These are phyloP conservation scores for Dictyostelium firmibasis DNA, from an alignment of 78 protist species.

Conservation along the genomic window DNA sequence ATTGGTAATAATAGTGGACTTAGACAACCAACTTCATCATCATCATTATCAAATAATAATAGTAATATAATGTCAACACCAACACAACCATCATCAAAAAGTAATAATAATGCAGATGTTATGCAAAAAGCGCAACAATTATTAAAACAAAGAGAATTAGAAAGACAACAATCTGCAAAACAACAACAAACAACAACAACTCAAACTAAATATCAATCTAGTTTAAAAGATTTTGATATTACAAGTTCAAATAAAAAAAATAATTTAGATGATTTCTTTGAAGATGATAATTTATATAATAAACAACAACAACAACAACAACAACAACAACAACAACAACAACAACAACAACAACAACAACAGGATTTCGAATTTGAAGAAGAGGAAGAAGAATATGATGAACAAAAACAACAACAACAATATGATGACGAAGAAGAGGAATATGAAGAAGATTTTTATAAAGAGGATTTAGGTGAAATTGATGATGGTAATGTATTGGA, in stretches of 20 bases:
- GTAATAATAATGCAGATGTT: neutral
- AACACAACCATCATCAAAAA: neutral
- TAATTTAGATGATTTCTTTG: conserved; percentile 15
- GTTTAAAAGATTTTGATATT: conserved; percentile 30
- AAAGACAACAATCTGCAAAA: conserved; percentile 3
- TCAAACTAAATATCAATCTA: neutral
- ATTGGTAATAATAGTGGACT: neutral
- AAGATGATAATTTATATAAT: neutral
- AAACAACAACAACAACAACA: conserved; percentile 16
- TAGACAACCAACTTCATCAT: neutral
- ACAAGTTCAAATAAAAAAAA: neutral
- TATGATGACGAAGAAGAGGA: neutral
- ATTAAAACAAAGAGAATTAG: conserved; percentile 41
- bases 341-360: conserved; percentile 24
- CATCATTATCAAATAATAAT: neutral
- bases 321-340: conserved; percentile 17
- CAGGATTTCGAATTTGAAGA: conserved; percentile 17
- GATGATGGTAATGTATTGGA: conserved; percentile 18
- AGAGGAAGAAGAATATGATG: neutral
- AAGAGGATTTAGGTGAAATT: neutral
- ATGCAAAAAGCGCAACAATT: conserved; percentile 38
- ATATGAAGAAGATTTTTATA: neutral
- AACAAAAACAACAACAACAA: neutral
- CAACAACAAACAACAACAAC: neutral
- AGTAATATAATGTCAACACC: neutral